phyloP scores from a whole-genome alignment of 1,284 basidiomycete species.

The Microbotryum scabiosae region DNA sequence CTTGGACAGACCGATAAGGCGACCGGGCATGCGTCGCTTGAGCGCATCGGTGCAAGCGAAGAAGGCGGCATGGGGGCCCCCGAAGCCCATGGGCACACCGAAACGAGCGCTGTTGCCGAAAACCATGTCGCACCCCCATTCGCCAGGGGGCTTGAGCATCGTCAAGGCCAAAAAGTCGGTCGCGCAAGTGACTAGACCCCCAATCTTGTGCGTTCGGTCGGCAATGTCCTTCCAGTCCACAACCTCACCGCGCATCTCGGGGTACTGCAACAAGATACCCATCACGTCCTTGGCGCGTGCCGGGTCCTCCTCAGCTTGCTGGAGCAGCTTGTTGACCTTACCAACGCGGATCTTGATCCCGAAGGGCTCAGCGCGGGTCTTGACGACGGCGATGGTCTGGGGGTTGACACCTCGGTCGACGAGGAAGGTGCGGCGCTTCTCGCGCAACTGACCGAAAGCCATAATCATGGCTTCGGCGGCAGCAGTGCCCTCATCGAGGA shows the following conservation, averaged over 20 bases:
- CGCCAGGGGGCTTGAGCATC: constrained; percentile 88
- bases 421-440: constrained; percentile 67
- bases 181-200: constrained; percentile 74
- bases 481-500: constrained; percentile 68
- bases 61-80: constrained; percentile 52
- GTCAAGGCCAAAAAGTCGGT: constrained; percentile 90
- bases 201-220: constrained; percentile 60
- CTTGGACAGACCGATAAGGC: constrained; percentile 82
- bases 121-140: constrained; percentile 97
- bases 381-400: constrained; percentile 77
- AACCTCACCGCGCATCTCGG: constrained; percentile 79
- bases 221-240: constrained; percentile 66
- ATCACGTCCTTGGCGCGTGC: constrained; percentile 58
- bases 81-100: constrained; percentile 50
- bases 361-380: constrained; percentile 80
- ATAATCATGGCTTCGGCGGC: constrained; percentile 89
- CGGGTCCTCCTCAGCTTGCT: constrained; percentile 43
- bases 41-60: constrained; percentile 87
- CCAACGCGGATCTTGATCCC: constrained; percentile 69
- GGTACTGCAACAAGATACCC: constrained; percentile 61
- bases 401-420: constrained; percentile 73
- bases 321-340: constrained; percentile 49
- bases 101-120: constrained; percentile 92
- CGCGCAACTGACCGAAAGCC: constrained; percentile 57
- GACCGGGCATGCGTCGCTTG: constrained; percentile 95